phyloP scores from a whole-genome alignment of 1,139 yeast genomes.

The Candida gigantensis region DNA sequence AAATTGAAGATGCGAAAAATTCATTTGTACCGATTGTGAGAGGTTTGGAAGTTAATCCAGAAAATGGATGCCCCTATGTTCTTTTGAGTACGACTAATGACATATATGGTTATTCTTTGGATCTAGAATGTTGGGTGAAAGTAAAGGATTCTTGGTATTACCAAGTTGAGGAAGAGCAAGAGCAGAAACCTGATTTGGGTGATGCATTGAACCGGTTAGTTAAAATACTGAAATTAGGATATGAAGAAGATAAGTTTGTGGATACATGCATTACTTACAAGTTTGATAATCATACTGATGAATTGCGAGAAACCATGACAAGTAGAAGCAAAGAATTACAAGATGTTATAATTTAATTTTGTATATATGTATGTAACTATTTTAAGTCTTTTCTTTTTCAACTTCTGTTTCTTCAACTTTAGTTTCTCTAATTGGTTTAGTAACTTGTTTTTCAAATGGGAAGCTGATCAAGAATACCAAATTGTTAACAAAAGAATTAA shows the following conservation, averaged over 20 bases:
- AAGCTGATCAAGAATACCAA: constrained; percentile 30
- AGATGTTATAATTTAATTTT: constrained; percentile 5
- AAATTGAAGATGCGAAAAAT: constrained; percentile 9
- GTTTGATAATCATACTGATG: constrained; percentile 19
- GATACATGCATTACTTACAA: constrained; percentile 24
- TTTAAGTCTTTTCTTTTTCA: no score
- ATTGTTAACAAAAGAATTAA: constrained; percentile 33
- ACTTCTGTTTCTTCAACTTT: constrained; percentile 10
- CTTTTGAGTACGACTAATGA: constrained; percentile 33
- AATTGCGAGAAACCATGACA: constrained; percentile 26
- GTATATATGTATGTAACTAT: no score
- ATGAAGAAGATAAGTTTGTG: constrained; percentile 22
- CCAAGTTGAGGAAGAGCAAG: constrained; percentile 13
- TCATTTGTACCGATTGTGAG: constrained; percentile 29
- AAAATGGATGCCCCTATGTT: constrained; percentile 46
- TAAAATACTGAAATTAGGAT: constrained; percentile 6
- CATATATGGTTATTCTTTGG: constrained; percentile 41
- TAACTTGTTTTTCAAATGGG: constrained; percentile 26
- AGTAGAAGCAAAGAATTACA: constrained; percentile 16
- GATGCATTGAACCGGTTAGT: constrained; percentile 5
- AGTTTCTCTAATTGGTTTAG: constrained; percentile 21
- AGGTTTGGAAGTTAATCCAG: constrained; percentile 31
- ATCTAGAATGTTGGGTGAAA: constrained; percentile 48
- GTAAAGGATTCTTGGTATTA: constrained; percentile 52
- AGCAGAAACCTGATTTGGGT: constrained; percentile 6